These are phyloP conservation scores for Alternaria viburni DNA, from an alignment of 2,329 filamentous ascomycete species.

Conservation along the genomic window DNA sequence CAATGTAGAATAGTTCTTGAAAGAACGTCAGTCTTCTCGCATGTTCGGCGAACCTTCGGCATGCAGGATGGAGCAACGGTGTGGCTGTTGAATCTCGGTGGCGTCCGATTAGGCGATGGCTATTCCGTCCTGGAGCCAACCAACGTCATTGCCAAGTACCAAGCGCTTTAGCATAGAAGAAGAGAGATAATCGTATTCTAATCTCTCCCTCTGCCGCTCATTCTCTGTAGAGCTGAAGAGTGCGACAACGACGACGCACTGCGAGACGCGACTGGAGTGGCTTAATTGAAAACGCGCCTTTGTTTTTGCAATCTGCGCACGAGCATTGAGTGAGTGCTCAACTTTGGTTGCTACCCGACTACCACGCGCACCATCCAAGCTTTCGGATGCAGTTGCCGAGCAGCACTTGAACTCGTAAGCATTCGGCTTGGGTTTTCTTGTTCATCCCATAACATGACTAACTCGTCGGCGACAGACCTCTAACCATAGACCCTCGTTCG, in stretches of 20 bases:
- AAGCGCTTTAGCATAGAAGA: constrained; percentile 11
- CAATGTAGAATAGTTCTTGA: background rate
- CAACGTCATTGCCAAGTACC: constrained; percentile 16
- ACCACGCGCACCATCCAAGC: constrained; percentile 8
- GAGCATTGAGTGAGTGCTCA: background rate
- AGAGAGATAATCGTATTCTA: constrained; percentile 7
- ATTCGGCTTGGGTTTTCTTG: constrained; percentile 7
- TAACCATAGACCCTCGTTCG: constrained; percentile 17
- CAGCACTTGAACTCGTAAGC: constrained; percentile 3
- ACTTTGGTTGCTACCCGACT: constrained; percentile 1
- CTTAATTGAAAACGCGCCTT: background rate
- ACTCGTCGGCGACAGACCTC: background rate
- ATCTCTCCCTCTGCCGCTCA: constrained; percentile 1
- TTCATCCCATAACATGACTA: background rate
- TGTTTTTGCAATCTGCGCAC: background rate
- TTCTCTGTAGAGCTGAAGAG: background rate
- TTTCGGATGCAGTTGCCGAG: constrained; percentile 11
- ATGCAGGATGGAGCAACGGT: background rate
- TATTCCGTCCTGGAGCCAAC: background rate
- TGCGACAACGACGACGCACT: background rate
- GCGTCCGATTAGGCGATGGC: constrained; percentile 2
- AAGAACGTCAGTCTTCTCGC: background rate
- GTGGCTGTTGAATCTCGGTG: constrained; percentile 2
- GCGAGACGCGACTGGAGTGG: background rate
- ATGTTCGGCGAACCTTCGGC: constrained; percentile 3